Evolutionary conservation across 306 rosid genomes (phyloP).

Genomic region (Castanea mollissima): DNA sequence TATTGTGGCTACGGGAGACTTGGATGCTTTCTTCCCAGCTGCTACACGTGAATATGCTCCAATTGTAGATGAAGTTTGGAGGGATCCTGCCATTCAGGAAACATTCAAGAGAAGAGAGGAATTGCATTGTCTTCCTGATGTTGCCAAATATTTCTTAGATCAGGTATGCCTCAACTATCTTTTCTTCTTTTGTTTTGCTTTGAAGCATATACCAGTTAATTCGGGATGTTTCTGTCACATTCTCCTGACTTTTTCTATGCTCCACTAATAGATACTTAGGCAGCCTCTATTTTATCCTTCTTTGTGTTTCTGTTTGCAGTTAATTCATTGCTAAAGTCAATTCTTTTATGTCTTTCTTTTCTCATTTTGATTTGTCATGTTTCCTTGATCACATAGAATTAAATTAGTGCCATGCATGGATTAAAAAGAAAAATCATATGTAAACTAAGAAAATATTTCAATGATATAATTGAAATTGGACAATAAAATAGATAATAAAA

Average conservation of each 20-base stretch:
- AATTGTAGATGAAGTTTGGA: constrained; percentile 83
- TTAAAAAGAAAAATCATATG: no score
- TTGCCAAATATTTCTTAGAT: constrained; percentile 78
- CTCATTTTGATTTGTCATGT: constrained; percentile 4
- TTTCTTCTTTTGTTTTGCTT: constrained; percentile 6
- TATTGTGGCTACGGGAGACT: constrained; percentile 84
- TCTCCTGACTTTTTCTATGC: neutral
- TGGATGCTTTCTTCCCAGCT: constrained; percentile 91
- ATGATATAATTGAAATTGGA: no score
- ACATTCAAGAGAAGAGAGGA: constrained; percentile 83
- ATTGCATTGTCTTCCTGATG: constrained; percentile 80
- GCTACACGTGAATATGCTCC: constrained; percentile 98
- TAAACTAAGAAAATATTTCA: no score
- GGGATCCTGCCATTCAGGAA: constrained; percentile 84
- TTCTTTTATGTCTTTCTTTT: neutral
- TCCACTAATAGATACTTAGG: neutral
- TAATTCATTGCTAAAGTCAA: neutral
- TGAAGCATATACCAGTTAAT: constrained; percentile 5
- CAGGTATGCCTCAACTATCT: constrained; percentile 53
- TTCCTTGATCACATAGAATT: neutral
- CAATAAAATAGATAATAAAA: no score
- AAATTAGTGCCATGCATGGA: no score
- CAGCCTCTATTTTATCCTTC: neutral
- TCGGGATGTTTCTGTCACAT: neutral
- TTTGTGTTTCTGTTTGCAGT: neutral